Evolutionary conservation across 495 filamentous ascomycete species (phyloP).

Genomic region (Hypoxylon fragiforme): DNA sequence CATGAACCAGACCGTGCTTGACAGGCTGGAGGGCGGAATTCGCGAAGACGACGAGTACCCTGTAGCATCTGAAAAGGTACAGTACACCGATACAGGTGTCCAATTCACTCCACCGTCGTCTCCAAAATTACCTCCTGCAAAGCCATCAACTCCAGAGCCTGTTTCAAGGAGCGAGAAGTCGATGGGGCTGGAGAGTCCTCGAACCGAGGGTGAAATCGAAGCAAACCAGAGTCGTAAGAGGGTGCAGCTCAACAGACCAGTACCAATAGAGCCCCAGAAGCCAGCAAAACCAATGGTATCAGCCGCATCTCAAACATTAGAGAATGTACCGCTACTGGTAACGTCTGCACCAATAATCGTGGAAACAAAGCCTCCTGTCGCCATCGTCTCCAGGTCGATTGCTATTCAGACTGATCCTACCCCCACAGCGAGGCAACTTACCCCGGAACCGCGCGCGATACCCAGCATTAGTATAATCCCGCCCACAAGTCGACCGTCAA

Average conservation of each 20-base stretch:
- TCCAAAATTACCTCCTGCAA: constrained; percentile 53
- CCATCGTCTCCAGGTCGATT: constrained; percentile 49
- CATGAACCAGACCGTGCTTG: constrained; percentile 52
- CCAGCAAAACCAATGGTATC: constrained; percentile 63
- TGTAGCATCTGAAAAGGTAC: constrained; percentile 14
- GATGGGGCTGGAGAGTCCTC: constrained; percentile 45
- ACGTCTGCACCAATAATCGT: constrained; percentile 38
- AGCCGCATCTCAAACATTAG: constrained; percentile 70
- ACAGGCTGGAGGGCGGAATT: constrained; percentile 54
- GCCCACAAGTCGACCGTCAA: constrained; percentile 55
- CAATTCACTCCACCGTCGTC: constrained; percentile 84
- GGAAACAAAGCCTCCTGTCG: constrained; percentile 28
- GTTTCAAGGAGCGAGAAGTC: constrained; percentile 40
- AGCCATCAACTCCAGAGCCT: constrained; percentile 48
- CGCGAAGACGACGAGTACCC: constrained; percentile 50
- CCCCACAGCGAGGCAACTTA: constrained; percentile 36
- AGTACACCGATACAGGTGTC: constrained; percentile 65
- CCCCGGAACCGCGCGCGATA: constrained; percentile 49
- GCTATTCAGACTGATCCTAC: constrained; percentile 70
- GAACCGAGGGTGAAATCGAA: constrained; percentile 61
- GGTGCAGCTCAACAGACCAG: constrained; percentile 49
- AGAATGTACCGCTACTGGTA: constrained; percentile 58
- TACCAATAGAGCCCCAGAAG: constrained; percentile 44
- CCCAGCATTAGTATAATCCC: constrained; percentile 66
- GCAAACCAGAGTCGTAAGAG: constrained; percentile 74